phyloP scores from a whole-genome alignment of 257 asterid species.

The Scutellaria minor region DNA sequence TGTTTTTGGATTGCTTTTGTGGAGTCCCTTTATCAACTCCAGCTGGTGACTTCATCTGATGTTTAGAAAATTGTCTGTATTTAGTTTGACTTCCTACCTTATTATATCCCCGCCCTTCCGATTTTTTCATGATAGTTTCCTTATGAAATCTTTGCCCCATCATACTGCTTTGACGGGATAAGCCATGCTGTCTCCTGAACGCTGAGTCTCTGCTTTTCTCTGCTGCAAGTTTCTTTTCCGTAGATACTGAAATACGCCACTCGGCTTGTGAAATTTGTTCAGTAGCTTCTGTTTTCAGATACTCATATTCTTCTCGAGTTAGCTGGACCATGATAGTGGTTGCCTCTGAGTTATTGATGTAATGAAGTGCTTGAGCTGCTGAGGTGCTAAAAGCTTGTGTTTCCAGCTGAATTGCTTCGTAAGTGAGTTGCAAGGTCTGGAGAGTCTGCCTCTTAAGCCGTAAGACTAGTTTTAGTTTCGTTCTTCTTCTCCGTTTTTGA shows the following conservation, averaged over 20 bases:
- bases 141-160: constrained; percentile 8
- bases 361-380: constrained; percentile 49
- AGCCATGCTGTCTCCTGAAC: constrained; percentile 43
- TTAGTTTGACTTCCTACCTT: constrained; percentile 6
- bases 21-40: constrained; percentile 28
- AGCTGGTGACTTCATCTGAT: constrained; percentile 19
- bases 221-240: constrained; percentile 53
- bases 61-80: constrained; percentile 10
- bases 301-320: constrained; percentile 46
- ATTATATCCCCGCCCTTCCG: constrained; percentile 2
- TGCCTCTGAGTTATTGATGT: constrained; percentile 39
- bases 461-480: constrained; percentile 44
- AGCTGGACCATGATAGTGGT: constrained; percentile 38
- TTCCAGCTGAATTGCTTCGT: constrained; percentile 50
- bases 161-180: constrained; percentile 29
- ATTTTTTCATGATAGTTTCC: constrained; percentile 4
- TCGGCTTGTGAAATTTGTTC: constrained; percentile 52
- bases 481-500: constrained; percentile 45
- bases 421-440: constrained; percentile 54
- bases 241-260: constrained; percentile 42
- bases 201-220: constrained; percentile 52
- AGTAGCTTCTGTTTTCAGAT: constrained; percentile 42
- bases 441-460: constrained; percentile 57
- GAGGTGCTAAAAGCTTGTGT: constrained; percentile 54
- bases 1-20: constrained; percentile 30